A percentile compares a stretch with the other conserved stretches of the same genome.
phyloP scores from a whole-genome alignment of 768 basidiomycete genomes.

The Favolaschia claudopus region DNA sequence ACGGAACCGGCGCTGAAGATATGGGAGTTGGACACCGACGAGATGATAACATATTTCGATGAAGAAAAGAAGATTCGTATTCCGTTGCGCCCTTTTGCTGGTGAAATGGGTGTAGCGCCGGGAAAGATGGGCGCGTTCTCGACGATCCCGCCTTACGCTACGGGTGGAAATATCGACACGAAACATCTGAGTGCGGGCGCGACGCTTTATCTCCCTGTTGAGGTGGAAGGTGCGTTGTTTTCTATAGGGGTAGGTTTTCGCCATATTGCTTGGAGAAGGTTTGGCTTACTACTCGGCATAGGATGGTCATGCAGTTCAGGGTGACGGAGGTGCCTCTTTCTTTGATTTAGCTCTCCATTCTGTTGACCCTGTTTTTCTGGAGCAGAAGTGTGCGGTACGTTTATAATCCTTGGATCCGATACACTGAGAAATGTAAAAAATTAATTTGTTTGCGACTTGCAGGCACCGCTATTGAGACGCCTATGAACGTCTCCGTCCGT shows the following conservation, averaged over 20 bases:
- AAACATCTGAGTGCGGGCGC: conserved; percentile 61
- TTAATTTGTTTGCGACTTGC: not conserved
- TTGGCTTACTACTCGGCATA: conserved; percentile 28
- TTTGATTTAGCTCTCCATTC: not conserved
- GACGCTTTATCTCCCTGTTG: conserved; percentile 64
- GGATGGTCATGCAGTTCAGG: conserved; percentile 75
- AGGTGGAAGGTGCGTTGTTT: conserved; percentile 67
- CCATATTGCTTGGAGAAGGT: not conserved
- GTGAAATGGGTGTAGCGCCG: conserved; percentile 70
- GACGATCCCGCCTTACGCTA: conserved; percentile 68
- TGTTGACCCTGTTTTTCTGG: not conserved
- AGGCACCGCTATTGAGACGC: conserved; percentile 73
- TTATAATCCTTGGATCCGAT: not conserved
- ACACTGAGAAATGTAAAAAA: no score
- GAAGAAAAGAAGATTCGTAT: conserved; percentile 54
- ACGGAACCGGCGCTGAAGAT: conserved; percentile 59
- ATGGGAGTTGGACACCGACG: conserved; percentile 53
- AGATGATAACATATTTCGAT: conserved; percentile 60
- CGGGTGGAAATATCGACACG: conserved; percentile 70
- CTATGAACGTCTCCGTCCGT: conserved; percentile 62
- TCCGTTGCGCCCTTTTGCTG: conserved; percentile 64
- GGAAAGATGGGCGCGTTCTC: conserved; percentile 59
- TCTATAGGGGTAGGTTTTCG: conserved; percentile 63
- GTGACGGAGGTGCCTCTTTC: conserved; percentile 59
- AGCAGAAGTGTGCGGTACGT: conserved; percentile 68